phyloP scores from a whole-genome alignment of 2,329 filamentous ascomycete genomes.

The Fusarium gaditjirri region DNA sequence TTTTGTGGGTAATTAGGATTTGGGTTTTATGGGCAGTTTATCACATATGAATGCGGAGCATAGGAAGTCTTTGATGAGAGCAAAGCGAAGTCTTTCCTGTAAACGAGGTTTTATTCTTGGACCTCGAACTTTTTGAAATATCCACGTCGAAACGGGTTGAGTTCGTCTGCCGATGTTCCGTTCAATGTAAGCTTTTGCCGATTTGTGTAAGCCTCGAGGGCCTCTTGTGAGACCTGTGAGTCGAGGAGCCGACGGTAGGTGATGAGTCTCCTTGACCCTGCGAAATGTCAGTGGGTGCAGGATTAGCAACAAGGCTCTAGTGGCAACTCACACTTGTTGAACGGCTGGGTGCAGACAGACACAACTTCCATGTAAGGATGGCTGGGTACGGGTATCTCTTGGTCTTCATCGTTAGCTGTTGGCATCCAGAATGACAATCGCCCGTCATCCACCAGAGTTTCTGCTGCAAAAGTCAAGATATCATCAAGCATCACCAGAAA shows the following conservation, averaged over 20 bases:
- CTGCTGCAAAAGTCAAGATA: slow-evolving; percentile 83
- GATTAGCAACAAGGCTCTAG: not conserved
- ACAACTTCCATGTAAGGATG: slow-evolving; percentile 81
- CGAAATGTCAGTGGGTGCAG: not conserved
- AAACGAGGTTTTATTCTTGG: slow-evolving; percentile 43
- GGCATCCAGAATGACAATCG: slow-evolving; percentile 98
- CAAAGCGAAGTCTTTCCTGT: slow-evolving; percentile 34
- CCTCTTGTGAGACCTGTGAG: slow-evolving; percentile 59
- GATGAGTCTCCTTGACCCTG: slow-evolving; percentile 88
- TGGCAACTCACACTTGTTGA: slow-evolving; percentile 80
- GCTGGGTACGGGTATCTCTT: slow-evolving; percentile 79
- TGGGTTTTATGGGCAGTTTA: slow-evolving; percentile 28
- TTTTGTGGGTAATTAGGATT: slow-evolving; percentile 28
- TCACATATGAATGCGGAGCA: slow-evolving; percentile 36
- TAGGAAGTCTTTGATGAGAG: slow-evolving; percentile 39
- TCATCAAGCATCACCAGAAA: slow-evolving; percentile 92
- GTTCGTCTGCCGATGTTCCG: slow-evolving; percentile 66
- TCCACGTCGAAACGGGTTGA: slow-evolving; percentile 69
- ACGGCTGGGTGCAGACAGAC: slow-evolving; percentile 83
- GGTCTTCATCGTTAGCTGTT: slow-evolving; percentile 81
- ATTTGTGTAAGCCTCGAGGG: slow-evolving; percentile 51
- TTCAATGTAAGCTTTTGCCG: slow-evolving; percentile 45
- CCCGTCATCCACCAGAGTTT: slow-evolving; percentile 80
- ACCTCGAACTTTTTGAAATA: slow-evolving; percentile 67
- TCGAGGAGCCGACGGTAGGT: slow-evolving; percentile 82